Conservation (phyloP, 2,329 filamentous ascomycete genomes). For the Ciborinia camelliae region DNA sequence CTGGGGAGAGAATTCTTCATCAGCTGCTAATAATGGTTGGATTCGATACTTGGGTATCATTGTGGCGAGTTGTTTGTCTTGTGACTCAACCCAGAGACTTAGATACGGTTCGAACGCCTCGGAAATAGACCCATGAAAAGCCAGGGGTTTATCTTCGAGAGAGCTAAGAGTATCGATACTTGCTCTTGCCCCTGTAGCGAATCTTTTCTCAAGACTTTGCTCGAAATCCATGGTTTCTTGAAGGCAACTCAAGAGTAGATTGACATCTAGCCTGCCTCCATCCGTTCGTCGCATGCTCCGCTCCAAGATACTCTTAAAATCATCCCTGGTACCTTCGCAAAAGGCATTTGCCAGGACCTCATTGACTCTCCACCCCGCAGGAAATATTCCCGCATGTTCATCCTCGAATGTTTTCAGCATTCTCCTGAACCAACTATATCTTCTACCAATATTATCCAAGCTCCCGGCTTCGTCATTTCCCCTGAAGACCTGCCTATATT, state of each 20-base stretch:
- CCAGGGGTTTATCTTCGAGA: constrained; percentile 68
- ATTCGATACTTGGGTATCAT: constrained; percentile 86
- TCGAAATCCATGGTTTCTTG: constrained; percentile 98
- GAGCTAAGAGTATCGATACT: constrained; percentile 90
- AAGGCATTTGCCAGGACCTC: constrained; percentile 88
- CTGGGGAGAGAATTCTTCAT: constrained; percentile 90
- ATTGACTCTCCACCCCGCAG: constrained; percentile 80
- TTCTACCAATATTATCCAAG: constrained; percentile 89
- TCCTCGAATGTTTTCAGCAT: constrained; percentile 95
- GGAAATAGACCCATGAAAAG: constrained; percentile 87
- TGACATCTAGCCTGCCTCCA: constrained; percentile 81
- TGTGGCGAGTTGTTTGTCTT: constrained; percentile 79
- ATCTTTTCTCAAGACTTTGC: constrained; percentile 81
- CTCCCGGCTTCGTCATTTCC: constrained; percentile 96
- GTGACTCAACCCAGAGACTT: constrained; percentile 94
- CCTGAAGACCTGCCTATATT: constrained; percentile 93
- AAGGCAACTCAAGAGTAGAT: constrained; percentile 79
- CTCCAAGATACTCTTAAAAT: constrained; percentile 90
- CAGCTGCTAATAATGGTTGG: constrained; percentile 73
- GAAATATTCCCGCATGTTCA: constrained; percentile 86
- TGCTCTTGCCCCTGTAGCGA: constrained; percentile 66
- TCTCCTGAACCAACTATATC: constrained; percentile 95
- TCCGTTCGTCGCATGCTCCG: constrained; percentile 76
- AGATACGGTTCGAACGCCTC: constrained; percentile 97
- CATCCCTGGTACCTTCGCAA: constrained; percentile 91